A percentile compares a stretch with the other conserved stretches of the same genome.
These are phyloP conservation scores for Trametes cingulata DNA, from an alignment of 768 basidiomycete genomes.

Conservation along the genomic window DNA sequence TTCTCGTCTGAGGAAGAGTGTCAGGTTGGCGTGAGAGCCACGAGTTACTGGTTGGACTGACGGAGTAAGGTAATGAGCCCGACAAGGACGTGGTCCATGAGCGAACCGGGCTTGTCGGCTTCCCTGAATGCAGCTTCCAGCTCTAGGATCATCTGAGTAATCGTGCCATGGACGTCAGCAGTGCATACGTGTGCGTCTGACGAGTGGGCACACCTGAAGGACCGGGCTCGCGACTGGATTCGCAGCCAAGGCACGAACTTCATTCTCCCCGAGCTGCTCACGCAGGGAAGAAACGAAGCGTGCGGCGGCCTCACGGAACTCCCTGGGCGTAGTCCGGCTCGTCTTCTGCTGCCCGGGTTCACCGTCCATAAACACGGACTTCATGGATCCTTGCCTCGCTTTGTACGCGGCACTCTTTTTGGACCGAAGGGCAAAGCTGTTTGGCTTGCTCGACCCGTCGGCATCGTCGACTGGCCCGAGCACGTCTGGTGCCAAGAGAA, in stretches of 20 bases:
- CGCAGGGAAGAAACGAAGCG: slow-evolving; percentile 53
- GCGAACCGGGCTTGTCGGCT: slow-evolving; percentile 60
- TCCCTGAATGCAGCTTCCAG: slow-evolving; percentile 71
- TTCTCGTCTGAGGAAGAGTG: slow-evolving; percentile 39
- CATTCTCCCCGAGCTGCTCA: slow-evolving; percentile 60
- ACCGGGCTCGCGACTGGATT: slow-evolving; percentile 78
- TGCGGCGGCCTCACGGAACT: slow-evolving; percentile 48
- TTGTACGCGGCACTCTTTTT: slow-evolving; percentile 87
- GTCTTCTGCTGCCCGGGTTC: slow-evolving; percentile 34
- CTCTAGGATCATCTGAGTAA: slow-evolving; percentile 73
- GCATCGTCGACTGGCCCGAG: slow-evolving; percentile 40
- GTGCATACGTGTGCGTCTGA: neutral
- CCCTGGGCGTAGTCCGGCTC: slow-evolving; percentile 27
- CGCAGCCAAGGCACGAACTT: slow-evolving; percentile 74
- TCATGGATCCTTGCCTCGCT: slow-evolving; percentile 76
- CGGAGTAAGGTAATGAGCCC: slow-evolving; percentile 70
- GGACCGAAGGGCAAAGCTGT: slow-evolving; percentile 59
- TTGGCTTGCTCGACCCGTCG: slow-evolving; percentile 34
- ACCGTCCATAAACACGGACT: slow-evolving; percentile 65
- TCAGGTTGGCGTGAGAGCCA: neutral
- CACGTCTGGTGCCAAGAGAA: slow-evolving; percentile 69
- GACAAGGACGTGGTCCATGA: slow-evolving; percentile 79
- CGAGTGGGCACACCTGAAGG: slow-evolving; percentile 53
- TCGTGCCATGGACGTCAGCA: neutral
- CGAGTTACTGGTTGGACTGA: slow-evolving; percentile 35